phyloP scores from a whole-genome alignment of 1,284 basidiomycete genomes.

The Rhodofomes roseus region DNA sequence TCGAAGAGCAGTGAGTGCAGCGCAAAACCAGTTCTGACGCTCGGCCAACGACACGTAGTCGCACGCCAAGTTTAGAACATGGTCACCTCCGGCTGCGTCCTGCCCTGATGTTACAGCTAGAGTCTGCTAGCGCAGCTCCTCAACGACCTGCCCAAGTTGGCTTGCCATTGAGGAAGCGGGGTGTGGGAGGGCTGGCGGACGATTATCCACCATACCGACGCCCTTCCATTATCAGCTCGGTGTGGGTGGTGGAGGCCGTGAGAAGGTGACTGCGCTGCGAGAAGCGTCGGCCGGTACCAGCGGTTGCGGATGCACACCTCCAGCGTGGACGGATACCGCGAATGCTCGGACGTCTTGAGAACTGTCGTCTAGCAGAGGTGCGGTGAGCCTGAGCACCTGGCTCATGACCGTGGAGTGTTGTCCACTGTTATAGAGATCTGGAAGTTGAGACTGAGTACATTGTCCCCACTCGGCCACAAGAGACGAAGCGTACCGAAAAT shows the following conservation, averaged over 20 bases:
- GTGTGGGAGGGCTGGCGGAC: background rate
- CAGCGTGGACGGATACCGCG: constrained; percentile 16
- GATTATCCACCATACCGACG: background rate
- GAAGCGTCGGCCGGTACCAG: constrained; percentile 10
- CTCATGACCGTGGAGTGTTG: constrained; percentile 15
- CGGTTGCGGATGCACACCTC: background rate
- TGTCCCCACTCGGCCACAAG: constrained; percentile 8
- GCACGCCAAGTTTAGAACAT: background rate
- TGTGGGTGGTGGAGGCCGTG: constrained; percentile 26
- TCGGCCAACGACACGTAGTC: background rate
- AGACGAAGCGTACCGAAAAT: constrained; percentile 36
- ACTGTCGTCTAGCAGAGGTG: constrained; percentile 18
- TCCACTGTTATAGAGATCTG: constrained; percentile 16
- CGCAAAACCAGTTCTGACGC: background rate
- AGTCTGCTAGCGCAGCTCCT: background rate
- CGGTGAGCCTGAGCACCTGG: constrained; percentile 13
- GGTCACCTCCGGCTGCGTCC: background rate
- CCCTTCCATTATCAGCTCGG: constrained; percentile 14
- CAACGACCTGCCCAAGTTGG: background rate
- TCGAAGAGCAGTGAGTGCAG: background rate
- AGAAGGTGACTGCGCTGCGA: constrained; percentile 25
- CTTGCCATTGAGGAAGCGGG: background rate
- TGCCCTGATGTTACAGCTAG: background rate
- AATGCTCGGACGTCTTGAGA: constrained; percentile 30
- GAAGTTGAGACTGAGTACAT: background rate